phyloP scores from a whole-genome alignment of 2,329 filamentous ascomycete genomes.

The Thermomyces lanuginosus region DNA sequence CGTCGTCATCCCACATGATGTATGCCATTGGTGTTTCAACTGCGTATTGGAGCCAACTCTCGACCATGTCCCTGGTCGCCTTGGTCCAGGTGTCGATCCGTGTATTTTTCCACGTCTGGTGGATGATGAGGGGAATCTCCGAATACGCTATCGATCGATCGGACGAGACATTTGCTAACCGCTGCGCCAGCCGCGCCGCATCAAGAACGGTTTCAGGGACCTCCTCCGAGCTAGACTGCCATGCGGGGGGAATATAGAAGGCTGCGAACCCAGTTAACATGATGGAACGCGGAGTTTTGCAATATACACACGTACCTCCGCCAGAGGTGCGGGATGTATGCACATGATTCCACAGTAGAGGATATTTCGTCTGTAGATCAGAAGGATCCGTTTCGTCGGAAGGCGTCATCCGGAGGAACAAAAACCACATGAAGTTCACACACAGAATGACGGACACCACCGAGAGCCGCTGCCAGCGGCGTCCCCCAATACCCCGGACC shows the following conservation, averaged over 20 bases:
- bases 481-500: conserved; percentile 4
- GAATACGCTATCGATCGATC: conserved; percentile 11
- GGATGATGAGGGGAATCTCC: conserved; percentile 16
- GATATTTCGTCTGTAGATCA: conserved; percentile 3
- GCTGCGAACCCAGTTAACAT: conserved; percentile 2
- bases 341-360: conserved; percentile 6
- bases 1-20: conserved; percentile 20
- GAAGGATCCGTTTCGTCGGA: conserved; percentile 1
- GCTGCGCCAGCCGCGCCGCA: conserved; percentile 13
- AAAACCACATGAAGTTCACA: conserved; percentile 3
- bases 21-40: conserved; percentile 15
- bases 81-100: conserved; percentile 13
- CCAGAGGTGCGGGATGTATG: conserved; percentile 3
- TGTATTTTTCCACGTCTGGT: conserved; percentile 18
- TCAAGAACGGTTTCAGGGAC: conserved; percentile 12
- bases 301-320: conserved; percentile 5
- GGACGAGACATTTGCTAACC: conserved; percentile 6
- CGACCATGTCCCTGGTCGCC: conserved; percentile 11
- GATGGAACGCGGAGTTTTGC: background rate
- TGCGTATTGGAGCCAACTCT: conserved; percentile 14
- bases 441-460: conserved; percentile 5
- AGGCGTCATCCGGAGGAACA: conserved; percentile 3
- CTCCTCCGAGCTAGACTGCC: conserved; percentile 4
- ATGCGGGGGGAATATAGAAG: conserved; percentile 7
- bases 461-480: conserved; percentile 8